These are phyloP conservation scores for Colletotrichum limetticola DNA, from an alignment of 2,329 filamentous ascomycete genomes.

Conservation along the genomic window DNA sequence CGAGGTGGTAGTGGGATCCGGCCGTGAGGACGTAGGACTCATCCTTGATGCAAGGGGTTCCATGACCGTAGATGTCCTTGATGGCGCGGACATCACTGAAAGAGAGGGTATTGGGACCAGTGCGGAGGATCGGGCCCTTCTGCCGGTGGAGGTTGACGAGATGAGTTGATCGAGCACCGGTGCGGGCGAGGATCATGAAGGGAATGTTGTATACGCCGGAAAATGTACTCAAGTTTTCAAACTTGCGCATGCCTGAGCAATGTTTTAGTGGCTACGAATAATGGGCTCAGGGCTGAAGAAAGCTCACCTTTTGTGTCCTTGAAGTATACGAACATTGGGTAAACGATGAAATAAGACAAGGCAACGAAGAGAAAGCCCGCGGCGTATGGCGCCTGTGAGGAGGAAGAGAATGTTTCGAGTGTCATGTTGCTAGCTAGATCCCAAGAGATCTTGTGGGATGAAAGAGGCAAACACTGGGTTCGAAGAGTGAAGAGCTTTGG, in stretches of 20 bases:
- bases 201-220: constrained; percentile 57
- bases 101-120: constrained; percentile 55
- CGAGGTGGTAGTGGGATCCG: constrained; percentile 61
- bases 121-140: constrained; percentile 54
- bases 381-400: constrained; percentile 10
- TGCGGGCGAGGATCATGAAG: constrained; percentile 56
- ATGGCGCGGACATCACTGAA: constrained; percentile 54
- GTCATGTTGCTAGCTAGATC: constrained; percentile 7
- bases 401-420: background rate
- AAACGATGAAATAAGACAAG: constrained; percentile 48
- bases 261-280: too few relatives aligned
- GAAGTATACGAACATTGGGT: constrained; percentile 54
- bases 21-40: constrained; percentile 55
- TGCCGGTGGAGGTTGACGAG: constrained; percentile 55
- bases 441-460: background rate
- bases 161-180: constrained; percentile 54
- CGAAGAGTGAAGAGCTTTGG: background rate
- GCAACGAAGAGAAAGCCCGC: constrained; percentile 33
- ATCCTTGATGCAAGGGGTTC: constrained; percentile 61
- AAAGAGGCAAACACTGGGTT: background rate
- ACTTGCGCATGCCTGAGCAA: constrained; percentile 52
- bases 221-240: constrained; percentile 53
- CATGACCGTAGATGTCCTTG: constrained; percentile 62
- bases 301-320: constrained; percentile 53
- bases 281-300: background rate